phyloP scores from a whole-genome alignment of 805 yeast species.

The Starmerella apicola region DNA sequence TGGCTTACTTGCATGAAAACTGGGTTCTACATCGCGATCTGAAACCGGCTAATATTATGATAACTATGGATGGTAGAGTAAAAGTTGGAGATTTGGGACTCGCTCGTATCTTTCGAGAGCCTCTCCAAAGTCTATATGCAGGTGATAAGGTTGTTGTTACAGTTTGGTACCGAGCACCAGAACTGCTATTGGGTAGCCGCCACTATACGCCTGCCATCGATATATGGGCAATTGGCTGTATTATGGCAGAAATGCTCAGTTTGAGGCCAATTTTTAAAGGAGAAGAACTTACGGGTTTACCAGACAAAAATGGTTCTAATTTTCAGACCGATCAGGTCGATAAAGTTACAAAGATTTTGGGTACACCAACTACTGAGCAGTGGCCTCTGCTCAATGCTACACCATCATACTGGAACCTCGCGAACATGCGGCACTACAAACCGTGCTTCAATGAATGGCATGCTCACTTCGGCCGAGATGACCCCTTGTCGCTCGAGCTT shows the following conservation, averaged over 20 bases:
- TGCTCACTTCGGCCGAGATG: constrained; percentile 64
- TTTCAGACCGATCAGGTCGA: constrained; percentile 88
- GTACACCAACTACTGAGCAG: constrained; percentile 62
- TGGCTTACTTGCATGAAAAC: constrained; percentile 81
- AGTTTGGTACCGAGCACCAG: constrained; percentile 95
- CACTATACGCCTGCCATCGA: constrained; percentile 91
- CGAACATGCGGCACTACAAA: constrained; percentile 48
- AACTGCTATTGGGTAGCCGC: constrained; percentile 74
- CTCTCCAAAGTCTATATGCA: constrained; percentile 70
- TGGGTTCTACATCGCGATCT: constrained; percentile 94
- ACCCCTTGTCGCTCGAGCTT: constrained; percentile 53
- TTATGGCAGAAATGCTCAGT: constrained; percentile 78
- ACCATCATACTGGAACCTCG: constrained; percentile 68
- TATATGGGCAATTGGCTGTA: constrained; percentile 93
- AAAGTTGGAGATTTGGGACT: constrained; percentile 92
- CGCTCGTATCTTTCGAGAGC: constrained; percentile 77
- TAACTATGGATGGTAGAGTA: constrained; percentile 74
- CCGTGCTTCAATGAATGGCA: constrained; percentile 75
- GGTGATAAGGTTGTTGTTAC: constrained; percentile 96
- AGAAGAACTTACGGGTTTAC: constrained; percentile 67
- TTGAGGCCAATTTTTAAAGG: constrained; percentile 92
- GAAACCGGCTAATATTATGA: constrained; percentile 98
- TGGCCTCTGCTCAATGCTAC: constrained; percentile 74
- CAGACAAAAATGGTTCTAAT: constrained; percentile 6
- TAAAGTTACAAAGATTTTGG: constrained; percentile 83